These are phyloP conservation scores for Xylaria sp. DNA, from an alignment of 2,329 filamentous ascomycete genomes.

Conservation along the genomic window DNA sequence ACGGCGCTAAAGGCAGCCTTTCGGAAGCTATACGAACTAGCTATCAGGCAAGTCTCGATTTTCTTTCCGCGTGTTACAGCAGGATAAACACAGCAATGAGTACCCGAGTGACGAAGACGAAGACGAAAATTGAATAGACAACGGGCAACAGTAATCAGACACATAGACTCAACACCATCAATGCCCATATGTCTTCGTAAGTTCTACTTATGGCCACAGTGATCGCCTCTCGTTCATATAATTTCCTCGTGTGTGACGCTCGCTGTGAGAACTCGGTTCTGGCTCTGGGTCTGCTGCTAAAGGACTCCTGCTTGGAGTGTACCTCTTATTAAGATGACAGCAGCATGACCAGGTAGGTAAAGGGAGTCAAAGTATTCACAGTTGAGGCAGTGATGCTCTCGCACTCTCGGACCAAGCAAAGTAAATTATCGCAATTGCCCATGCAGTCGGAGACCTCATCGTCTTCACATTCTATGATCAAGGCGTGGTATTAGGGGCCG, in stretches of 20 bases:
- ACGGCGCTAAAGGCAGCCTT: background rate
- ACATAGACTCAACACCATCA: constrained; percentile 28
- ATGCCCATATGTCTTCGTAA: constrained; percentile 18
- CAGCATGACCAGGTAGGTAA: background rate
- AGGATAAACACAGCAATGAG: constrained; percentile 18
- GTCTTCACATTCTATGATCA: background rate
- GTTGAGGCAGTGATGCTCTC: background rate
- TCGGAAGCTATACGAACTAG: constrained; percentile 7
- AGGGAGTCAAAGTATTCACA: background rate
- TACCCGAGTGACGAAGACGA: background rate
- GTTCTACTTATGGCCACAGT: constrained; percentile 19
- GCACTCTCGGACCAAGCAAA: background rate
- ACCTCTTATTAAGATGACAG: background rate
- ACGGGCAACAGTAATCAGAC: constrained; percentile 25
- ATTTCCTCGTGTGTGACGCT: background rate
- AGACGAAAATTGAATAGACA: constrained; percentile 10
- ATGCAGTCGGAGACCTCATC: background rate
- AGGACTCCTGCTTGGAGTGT: background rate
- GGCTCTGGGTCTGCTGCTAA: background rate
- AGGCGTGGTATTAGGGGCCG: background rate
- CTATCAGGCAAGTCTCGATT: constrained; percentile 26
- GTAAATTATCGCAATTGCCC: background rate
- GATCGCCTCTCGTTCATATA: background rate
- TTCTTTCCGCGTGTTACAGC: constrained; percentile 8
- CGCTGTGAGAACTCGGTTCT: background rate